A percentile compares a stretch with the other conserved stretches of the same genome.
phyloP scores from a whole-genome alignment of 768 basidiomycete species.

The Xerocomellus dryophilus region DNA sequence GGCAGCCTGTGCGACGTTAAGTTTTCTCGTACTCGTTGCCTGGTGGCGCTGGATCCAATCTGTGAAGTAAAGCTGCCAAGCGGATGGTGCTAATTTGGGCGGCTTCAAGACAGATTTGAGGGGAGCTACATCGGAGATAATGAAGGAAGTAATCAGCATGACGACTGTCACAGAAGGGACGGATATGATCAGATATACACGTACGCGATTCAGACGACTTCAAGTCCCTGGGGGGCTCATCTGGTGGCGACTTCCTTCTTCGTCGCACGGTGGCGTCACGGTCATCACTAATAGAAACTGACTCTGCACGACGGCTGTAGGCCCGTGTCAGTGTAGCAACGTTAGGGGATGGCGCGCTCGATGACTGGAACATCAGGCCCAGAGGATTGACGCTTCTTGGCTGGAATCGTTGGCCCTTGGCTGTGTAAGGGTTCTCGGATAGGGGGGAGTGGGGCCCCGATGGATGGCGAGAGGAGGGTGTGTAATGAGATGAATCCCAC shows the following conservation, averaged over 20 bases:
- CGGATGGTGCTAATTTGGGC: constrained; percentile 88
- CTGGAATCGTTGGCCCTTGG: constrained; percentile 37
- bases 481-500: constrained; percentile 52
- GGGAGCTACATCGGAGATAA: constrained; percentile 46
- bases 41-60: constrained; percentile 91
- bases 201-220: constrained; percentile 47
- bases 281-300: constrained; percentile 57
- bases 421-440: constrained; percentile 41
- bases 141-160: constrained; percentile 26
- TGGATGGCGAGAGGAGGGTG: constrained; percentile 41
- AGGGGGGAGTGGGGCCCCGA: constrained; percentile 48
- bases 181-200: constrained; percentile 35
- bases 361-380: constrained; percentile 60
- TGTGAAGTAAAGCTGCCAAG: constrained; percentile 96
- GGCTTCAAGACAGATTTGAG: constrained; percentile 79
- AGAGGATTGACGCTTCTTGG: constrained; percentile 45
- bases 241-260: constrained; percentile 42
- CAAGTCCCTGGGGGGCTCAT: constrained; percentile 36
- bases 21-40: constrained; percentile 73
- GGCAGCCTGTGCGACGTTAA: constrained; percentile 93
- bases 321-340: constrained; percentile 50
- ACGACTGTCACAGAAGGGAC: constrained; percentile 26
- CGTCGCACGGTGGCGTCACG: constrained; percentile 73
- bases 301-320: constrained; percentile 68
- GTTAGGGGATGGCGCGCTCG: constrained; percentile 63